Evolutionary conservation across 257 asterid species (phyloP), one percentile per base, ranked within the genome.

Genomic region (Scutellaria barbata): DNA sequence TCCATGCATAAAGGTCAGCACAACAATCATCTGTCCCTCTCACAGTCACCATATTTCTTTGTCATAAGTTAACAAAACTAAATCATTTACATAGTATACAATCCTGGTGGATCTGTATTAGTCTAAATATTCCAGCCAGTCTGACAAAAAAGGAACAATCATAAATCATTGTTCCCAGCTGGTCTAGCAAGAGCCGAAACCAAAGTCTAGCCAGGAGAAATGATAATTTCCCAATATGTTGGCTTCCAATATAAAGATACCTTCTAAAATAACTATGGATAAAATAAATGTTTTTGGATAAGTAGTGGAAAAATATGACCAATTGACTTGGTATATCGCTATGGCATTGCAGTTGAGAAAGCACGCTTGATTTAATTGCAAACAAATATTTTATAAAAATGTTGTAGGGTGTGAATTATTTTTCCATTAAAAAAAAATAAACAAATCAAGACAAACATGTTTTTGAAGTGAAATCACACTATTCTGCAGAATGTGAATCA

Each of bases 291-390:
- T 12, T 16, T 13, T 12, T 11, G 18, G 54, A 13, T 48, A 12
- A 48, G 54, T 48, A 13, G 17, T 30, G 35, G 4, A 4, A 30
- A 30, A 30, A 30, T 30, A 30, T 30, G 35, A 30, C 35, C 35
- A 30, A 30, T 30, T 30, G 35, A 30, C 35, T 12, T 12, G 14
- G 13, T 48, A 48, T 12, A 48, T 48, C n/a, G 54, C 17, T 48
- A 12, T 48, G 18, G 18, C 54, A 48, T 48, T 48, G 54, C 54
- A 48, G 54, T 48, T 48, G 20, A 48, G 54, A 48, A 48, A 48
- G 18, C 54, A 48, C 10, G 5, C 35, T 30, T 30, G 35, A 13
- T 48, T 13, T 48, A 13, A 2, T 48, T 4, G 54, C 54, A 13
- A 22, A 48, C 54, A 48, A 10, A 13, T 48, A 5, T 12, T 13